Evolutionary conservation across 2,329 filamentous ascomycete species (phyloP).

Genomic region (Fusarium abutilonis): DNA sequence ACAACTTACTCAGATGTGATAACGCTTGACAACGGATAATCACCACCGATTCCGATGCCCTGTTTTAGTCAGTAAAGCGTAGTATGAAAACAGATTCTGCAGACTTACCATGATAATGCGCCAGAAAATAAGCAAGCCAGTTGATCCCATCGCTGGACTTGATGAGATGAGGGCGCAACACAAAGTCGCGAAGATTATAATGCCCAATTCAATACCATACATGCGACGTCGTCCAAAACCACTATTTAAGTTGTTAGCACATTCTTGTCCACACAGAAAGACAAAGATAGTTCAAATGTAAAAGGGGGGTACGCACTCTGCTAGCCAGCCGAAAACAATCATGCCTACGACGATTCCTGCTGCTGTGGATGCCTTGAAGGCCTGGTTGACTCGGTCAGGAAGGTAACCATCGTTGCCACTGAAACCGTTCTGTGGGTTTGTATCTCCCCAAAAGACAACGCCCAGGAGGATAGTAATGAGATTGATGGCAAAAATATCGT

Average conservation of each 20-base stretch:
- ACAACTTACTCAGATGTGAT: constrained; percentile 76
- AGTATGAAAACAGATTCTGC: background rate
- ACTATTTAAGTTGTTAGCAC: constrained; percentile 43
- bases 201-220: constrained; percentile 80
- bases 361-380: constrained; percentile 83
- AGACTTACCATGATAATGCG: constrained; percentile 72
- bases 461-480: constrained; percentile 77
- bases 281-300: background rate
- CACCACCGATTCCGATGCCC: constrained; percentile 81
- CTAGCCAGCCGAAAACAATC: constrained; percentile 78
- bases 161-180: constrained; percentile 71
- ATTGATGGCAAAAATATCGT: constrained; percentile 84
- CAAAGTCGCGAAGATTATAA: constrained; percentile 77
- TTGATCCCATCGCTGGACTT: constrained; percentile 68
- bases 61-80: constrained; percentile 37
- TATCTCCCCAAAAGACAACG: constrained; percentile 76
- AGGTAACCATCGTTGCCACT: constrained; percentile 66
- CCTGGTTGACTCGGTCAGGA: constrained; percentile 73
- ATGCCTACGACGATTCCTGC: constrained; percentile 83
- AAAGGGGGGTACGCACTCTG: constrained; percentile 63
- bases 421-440: constrained; percentile 55
- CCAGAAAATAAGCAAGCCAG: constrained; percentile 76
- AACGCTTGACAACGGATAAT: constrained; percentile 79
- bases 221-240: constrained; percentile 79
- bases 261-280: background rate